Conservation (phyloP, 2,329 filamentous ascomycete species). For the Penicillium sp. region DNA sequence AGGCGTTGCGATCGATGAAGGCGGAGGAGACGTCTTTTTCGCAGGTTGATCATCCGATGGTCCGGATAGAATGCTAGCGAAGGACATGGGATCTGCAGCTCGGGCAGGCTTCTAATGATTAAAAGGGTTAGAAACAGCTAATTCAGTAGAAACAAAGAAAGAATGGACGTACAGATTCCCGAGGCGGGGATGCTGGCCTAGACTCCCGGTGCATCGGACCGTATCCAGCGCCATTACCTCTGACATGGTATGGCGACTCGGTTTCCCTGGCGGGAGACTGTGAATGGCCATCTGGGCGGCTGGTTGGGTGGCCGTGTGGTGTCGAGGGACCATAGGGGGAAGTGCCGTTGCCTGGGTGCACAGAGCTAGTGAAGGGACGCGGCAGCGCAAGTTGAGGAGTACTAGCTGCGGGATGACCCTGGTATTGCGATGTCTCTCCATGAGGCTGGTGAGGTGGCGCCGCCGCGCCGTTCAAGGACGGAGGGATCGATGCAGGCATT, state of each 20-base stretch:
- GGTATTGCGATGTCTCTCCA: slow-evolving; percentile 37
- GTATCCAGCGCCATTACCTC: slow-evolving; percentile 32
- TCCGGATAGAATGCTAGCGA: slow-evolving; percentile 88
- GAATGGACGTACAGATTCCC: slow-evolving; percentile 39
- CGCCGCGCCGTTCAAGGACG: slow-evolving; percentile 38
- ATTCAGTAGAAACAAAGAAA: background rate
- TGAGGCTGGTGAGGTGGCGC: slow-evolving; percentile 29
- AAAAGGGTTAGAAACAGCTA: slow-evolving; percentile 18
- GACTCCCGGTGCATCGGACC: slow-evolving; percentile 31
- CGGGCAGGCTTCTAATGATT: slow-evolving; percentile 65
- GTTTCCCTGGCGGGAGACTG: slow-evolving; percentile 44
- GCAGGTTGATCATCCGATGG: slow-evolving; percentile 61
- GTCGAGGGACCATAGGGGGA: slow-evolving; percentile 38
- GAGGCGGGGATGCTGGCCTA: slow-evolving; percentile 37
- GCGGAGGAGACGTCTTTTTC: slow-evolving; percentile 50
- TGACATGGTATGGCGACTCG: slow-evolving; percentile 34
- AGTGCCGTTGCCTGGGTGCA: slow-evolving; percentile 36
- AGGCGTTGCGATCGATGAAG: slow-evolving; percentile 22
- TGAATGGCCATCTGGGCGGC: slow-evolving; percentile 36
- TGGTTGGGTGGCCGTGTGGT: slow-evolving; percentile 43
- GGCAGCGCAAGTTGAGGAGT: slow-evolving; percentile 34
- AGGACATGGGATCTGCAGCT: slow-evolving; percentile 85
- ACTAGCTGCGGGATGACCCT: slow-evolving; percentile 30
- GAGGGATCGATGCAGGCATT: slow-evolving; percentile 39
- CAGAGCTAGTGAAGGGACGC: slow-evolving; percentile 35